Conservation (phyloP, 2,329 filamentous ascomycete genomes). For the Biscogniauxia mediterranea region DNA sequence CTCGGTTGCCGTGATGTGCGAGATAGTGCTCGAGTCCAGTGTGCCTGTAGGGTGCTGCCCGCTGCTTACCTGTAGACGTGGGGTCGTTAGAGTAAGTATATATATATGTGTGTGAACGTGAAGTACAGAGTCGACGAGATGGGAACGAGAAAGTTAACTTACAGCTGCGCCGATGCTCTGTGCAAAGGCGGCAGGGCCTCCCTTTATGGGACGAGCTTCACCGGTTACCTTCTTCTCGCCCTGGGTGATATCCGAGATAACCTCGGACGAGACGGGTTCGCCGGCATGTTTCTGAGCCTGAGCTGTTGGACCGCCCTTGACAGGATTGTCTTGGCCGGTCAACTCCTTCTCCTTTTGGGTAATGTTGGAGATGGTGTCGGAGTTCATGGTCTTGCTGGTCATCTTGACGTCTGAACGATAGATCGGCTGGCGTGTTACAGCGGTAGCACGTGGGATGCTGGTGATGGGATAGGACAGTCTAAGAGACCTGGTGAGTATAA, state of each 20-base stretch:
- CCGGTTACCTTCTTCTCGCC: slow-evolving; percentile 40
- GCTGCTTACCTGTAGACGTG: neutral
- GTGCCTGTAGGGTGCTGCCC: slow-evolving; percentile 16
- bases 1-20: slow-evolving; percentile 39
- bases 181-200: slow-evolving; percentile 36
- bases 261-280: slow-evolving; percentile 29
- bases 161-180: slow-evolving; percentile 28
- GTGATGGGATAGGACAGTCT: slow-evolving; percentile 3
- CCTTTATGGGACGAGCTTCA: slow-evolving; percentile 24
- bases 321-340: slow-evolving; percentile 28
- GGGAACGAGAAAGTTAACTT: slow-evolving; percentile 1
- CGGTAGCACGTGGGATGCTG: neutral
- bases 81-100: too few relatives aligned
- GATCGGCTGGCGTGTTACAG: slow-evolving; percentile 2
- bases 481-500: slow-evolving; percentile 8
- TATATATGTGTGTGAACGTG: too few relatives aligned
- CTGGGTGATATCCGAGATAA: slow-evolving; percentile 39
- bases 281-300: slow-evolving; percentile 33
- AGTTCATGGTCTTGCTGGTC: slow-evolving; percentile 19
- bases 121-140: neutral
- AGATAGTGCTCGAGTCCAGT: slow-evolving; percentile 34
- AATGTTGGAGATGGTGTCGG: slow-evolving; percentile 38
- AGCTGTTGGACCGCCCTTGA: too few relatives aligned
- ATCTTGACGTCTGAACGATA: slow-evolving; percentile 13
- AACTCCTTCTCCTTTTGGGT: slow-evolving; percentile 39